A percentile compares a stretch with the other conserved stretches of the same genome.
Conservation (phyloP, 768 basidiomycete genomes). For the Infundibulicybe gibba region DNA sequence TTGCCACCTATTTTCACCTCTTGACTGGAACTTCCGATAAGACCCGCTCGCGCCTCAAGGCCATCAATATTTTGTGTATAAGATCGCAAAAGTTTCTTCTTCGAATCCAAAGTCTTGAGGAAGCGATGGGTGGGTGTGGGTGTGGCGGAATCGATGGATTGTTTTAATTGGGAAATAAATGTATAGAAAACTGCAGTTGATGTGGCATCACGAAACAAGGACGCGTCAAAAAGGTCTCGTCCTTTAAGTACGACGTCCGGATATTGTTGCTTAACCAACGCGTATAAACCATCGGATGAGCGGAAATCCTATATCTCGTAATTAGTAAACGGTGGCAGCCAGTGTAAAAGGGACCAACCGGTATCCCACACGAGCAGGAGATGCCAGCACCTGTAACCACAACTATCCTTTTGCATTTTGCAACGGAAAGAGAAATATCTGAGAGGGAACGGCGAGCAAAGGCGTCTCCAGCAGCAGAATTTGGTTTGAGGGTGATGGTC, state of each 20-base stretch:
- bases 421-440: slow-evolving; percentile 73
- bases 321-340: slow-evolving; percentile 1
- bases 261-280: slow-evolving; percentile 82
- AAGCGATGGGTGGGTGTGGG: slow-evolving; percentile 89
- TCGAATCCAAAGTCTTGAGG: slow-evolving; percentile 77
- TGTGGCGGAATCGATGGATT: slow-evolving; percentile 71
- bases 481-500: slow-evolving; percentile 58
- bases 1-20: slow-evolving; percentile 50
- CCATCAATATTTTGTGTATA: slow-evolving; percentile 99
- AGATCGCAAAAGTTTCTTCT: slow-evolving; percentile 80
- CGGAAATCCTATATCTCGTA: slow-evolving; percentile 78
- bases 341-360: slow-evolving; percentile 53
- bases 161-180: slow-evolving; percentile 89
- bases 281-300: slow-evolving; percentile 89
- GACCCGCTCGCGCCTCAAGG: slow-evolving; percentile 77
- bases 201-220: slow-evolving; percentile 80
- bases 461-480: slow-evolving; percentile 37
- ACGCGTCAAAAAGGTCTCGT: slow-evolving; percentile 92
- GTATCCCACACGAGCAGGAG: slow-evolving; percentile 94
- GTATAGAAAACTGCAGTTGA: slow-evolving; percentile 92
- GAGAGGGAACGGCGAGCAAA: slow-evolving; percentile 57
- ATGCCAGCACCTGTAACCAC: slow-evolving; percentile 95
- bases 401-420: slow-evolving; percentile 83
- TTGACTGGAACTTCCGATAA: slow-evolving; percentile 62
- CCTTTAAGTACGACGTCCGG: slow-evolving; percentile 85